Conservation (phyloP, 192 early-diverging fungal species). For the Dissophora globulifera region DNA sequence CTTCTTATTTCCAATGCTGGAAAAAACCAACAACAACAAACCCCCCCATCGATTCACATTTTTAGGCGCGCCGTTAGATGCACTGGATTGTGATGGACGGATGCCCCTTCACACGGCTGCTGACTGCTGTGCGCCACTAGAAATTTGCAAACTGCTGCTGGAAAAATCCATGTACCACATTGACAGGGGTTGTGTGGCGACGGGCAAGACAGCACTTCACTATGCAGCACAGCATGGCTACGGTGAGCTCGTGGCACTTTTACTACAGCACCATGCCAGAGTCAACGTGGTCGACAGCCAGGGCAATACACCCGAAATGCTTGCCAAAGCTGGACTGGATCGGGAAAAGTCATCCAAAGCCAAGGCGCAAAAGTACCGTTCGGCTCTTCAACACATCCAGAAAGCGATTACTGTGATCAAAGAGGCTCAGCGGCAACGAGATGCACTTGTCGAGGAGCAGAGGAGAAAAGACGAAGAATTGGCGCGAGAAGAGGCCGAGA, state of each 20-base stretch:
- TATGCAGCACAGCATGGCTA: constrained; percentile 39
- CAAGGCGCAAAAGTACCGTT: constrained; percentile 23
- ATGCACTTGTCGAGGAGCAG: constrained; percentile 64
- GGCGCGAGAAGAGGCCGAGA: constrained; percentile 39
- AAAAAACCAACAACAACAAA: too few relatives aligned
- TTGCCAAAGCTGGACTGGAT: constrained; percentile 34
- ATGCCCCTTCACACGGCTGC: constrained; percentile 46
- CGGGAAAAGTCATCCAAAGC: constrained; percentile 17
- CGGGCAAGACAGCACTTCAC: constrained; percentile 45
- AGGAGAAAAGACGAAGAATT: constrained; percentile 56
- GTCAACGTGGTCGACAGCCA: constrained; percentile 22
- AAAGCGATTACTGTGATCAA: constrained; percentile 34
- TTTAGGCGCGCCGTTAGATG: constrained; percentile 48
- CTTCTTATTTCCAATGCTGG: too few relatives aligned
- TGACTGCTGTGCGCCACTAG: constrained; percentile 8
- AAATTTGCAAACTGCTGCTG: constrained; percentile 32
- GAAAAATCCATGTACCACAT: constrained; percentile 38
- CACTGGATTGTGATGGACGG: constrained; percentile 41
- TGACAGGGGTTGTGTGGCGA: constrained; percentile 19
- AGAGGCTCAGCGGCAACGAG: constrained; percentile 52
- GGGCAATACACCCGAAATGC: constrained; percentile 45
- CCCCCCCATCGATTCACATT: too few relatives aligned
- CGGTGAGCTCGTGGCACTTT: constrained; percentile 32
- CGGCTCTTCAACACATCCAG: constrained; percentile 28
- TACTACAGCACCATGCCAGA: constrained; percentile 46